Conservation (phyloP, 169 alveolate species). For the Eimeria tenella region DNA sequence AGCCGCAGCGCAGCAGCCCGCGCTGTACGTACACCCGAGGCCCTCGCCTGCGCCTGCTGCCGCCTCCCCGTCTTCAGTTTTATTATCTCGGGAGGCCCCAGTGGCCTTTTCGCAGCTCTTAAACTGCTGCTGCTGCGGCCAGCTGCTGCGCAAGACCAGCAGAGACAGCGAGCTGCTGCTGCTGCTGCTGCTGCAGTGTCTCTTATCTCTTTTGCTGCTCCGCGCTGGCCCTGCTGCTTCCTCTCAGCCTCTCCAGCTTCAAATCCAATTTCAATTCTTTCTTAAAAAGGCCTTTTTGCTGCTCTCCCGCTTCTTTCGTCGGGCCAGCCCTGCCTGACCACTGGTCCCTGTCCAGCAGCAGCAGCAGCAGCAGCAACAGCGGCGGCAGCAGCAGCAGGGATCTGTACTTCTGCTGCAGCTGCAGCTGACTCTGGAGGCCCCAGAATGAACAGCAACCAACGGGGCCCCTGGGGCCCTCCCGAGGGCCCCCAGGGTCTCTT, state of each 20-base stretch:
- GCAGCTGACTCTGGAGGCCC: not conserved
- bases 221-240: not conserved
- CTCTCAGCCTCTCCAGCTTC: not conserved
- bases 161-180: not conserved
- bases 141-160: not conserved
- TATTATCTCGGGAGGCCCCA: not conserved
- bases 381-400: not conserved
- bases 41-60: not conserved
- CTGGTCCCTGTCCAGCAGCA: not conserved
- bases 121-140: too few relatives aligned
- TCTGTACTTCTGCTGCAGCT: not conserved
- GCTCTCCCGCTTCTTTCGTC: too few relatives aligned
- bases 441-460: not conserved
- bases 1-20: not conserved
- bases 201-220: not conserved
- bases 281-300: too few relatives aligned
- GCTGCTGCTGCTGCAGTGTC: not conserved
- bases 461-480: not conserved
- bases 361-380: slow-evolving; percentile 15
- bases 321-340: too few relatives aligned
- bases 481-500: not conserved
- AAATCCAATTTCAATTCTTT: too few relatives aligned
- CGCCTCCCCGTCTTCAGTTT: not conserved
- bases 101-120: too few relatives aligned
- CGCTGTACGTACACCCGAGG: slow-evolving; percentile 14